Evolutionary conservation across 2,329 filamentous ascomycete genomes (phyloP).

Genomic region (Raffaelea arxii): DNA sequence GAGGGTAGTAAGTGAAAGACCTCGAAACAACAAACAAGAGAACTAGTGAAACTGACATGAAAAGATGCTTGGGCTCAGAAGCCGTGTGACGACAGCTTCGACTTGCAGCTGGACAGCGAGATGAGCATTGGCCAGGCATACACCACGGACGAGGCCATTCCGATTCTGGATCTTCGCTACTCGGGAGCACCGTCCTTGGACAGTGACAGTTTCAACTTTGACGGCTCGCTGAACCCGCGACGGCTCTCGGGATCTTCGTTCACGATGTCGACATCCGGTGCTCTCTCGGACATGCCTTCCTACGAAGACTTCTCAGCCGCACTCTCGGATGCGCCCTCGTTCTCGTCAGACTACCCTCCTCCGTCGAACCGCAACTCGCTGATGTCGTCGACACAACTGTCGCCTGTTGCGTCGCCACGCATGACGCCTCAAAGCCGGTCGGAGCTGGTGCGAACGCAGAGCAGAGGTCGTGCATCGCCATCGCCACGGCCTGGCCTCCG

Average conservation of each 20-base stretch:
- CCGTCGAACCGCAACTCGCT: slow-evolving; percentile 60
- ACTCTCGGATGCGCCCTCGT: slow-evolving; percentile 57
- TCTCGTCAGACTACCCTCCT: slow-evolving; percentile 56
- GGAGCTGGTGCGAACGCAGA: slow-evolving; percentile 53
- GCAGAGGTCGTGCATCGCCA: slow-evolving; percentile 61
- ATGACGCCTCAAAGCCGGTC: slow-evolving; percentile 52
- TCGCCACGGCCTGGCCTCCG: slow-evolving; percentile 60
- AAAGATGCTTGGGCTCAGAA: slow-evolving; percentile 44
- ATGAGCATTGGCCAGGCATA: slow-evolving; percentile 53
- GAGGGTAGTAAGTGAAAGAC: slow-evolving; percentile 35
- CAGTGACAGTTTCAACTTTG: slow-evolving; percentile 39
- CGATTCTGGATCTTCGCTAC: slow-evolving; percentile 51
- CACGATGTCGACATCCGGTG: slow-evolving; percentile 58
- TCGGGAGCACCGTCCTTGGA: slow-evolving; percentile 34
- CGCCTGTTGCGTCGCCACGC: slow-evolving; percentile 61
- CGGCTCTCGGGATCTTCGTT: slow-evolving; percentile 66
- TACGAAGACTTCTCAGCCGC: slow-evolving; percentile 63
- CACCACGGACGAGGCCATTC: slow-evolving; percentile 52
- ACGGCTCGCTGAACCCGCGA: slow-evolving; percentile 44
- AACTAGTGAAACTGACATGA: neutral
- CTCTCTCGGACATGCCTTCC: slow-evolving; percentile 57
- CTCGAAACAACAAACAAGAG: neutral
- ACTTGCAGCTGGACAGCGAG: slow-evolving; percentile 47
- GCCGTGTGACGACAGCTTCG: slow-evolving; percentile 44
- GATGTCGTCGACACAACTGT: slow-evolving; percentile 61